Evolutionary conservation across 352 stramenopile species (phyloP).

Genomic region (Phytopythium cucurbitacearum): DNA sequence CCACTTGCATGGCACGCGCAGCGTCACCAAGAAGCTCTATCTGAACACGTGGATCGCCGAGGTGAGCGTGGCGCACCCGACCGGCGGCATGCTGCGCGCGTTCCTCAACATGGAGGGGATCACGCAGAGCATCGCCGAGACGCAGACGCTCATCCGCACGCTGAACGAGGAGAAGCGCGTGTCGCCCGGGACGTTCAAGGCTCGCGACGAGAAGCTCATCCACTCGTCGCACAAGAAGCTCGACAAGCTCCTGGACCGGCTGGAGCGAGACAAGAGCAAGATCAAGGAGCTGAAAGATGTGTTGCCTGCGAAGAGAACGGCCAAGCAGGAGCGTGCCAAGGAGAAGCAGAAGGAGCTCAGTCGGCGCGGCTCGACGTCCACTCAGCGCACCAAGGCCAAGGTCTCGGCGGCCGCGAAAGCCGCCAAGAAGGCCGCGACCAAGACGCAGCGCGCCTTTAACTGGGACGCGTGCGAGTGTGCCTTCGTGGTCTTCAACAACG

Average conservation of each 20-base stretch:
- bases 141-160: constrained; percentile 42
- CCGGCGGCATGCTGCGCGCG: constrained; percentile 58
- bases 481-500: constrained; percentile 87
- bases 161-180: constrained; percentile 47
- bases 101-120: constrained; percentile 75
- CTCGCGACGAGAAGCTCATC: constrained; percentile 33
- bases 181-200: constrained; percentile 22
- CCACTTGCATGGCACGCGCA: constrained; percentile 37
- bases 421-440: constrained; percentile 19
- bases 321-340: constrained; percentile 3
- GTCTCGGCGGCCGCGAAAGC: constrained; percentile 6
- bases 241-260: constrained; percentile 18
- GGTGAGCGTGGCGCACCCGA: constrained; percentile 76
- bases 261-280: constrained; percentile 58
- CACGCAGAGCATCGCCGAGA: constrained; percentile 52
- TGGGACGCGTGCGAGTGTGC: constrained; percentile 67
- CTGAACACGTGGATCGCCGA: constrained; percentile 84
- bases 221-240: constrained; percentile 24
- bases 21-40: constrained; percentile 45
- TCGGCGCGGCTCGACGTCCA: neutral
- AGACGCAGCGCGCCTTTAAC: constrained; percentile 37
- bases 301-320: constrained; percentile 10
- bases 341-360: constrained; percentile 6
- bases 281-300: constrained; percentile 57
- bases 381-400: neutral